phyloP scores from a whole-genome alignment of 1,139 yeast species.

The Entelexis sorbosivorans region DNA sequence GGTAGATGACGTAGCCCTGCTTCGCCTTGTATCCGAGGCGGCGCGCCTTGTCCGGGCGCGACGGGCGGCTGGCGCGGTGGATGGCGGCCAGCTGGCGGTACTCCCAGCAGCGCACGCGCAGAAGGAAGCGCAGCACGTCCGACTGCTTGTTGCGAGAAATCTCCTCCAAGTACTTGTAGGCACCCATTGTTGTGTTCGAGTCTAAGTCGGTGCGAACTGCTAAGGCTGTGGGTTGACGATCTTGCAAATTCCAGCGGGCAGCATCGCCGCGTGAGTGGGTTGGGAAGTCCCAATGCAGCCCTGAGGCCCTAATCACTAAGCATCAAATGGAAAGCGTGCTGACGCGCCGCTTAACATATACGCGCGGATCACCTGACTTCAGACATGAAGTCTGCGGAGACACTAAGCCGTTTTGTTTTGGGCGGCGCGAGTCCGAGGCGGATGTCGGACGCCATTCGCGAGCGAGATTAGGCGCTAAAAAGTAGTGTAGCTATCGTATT shows the following conservation, averaged over 20 bases:
- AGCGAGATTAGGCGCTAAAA: too few species aligned
- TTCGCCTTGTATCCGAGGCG: constrained; percentile 99
- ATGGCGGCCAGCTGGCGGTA: constrained; percentile 98
- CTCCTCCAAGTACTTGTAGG: constrained; percentile 99
- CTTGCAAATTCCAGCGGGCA: constrained; percentile 5
- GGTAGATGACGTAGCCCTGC: constrained; percentile 98
- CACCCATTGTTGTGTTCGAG: constrained; percentile 62
- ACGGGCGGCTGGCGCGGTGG: constrained; percentile 98
- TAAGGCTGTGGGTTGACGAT: neutral
- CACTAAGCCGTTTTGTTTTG: too few species aligned
- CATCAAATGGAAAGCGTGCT: neutral
- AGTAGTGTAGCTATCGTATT: too few species aligned
- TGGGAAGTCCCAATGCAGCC: neutral
- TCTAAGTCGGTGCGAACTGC: constrained; percentile 1
- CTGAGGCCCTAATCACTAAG: constrained; percentile 1
- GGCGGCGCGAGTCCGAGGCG: too few species aligned
- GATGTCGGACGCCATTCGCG: too few species aligned
- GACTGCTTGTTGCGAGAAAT: constrained; percentile 99
- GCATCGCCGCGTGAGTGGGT: constrained; percentile 1
- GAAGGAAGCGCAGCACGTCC: constrained; percentile 96
- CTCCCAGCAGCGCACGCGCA: constrained; percentile 99
- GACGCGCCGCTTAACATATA: too few species aligned
- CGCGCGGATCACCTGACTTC: too few species aligned
- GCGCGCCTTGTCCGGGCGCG: constrained; percentile 99
- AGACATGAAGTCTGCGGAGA: too few species aligned